Percentiles rank a stretch among this genome's conserved stretches.
phyloP scores from a whole-genome alignment of 192 early-diverging fungal species.

The Funneliformis mosseae region DNA sequence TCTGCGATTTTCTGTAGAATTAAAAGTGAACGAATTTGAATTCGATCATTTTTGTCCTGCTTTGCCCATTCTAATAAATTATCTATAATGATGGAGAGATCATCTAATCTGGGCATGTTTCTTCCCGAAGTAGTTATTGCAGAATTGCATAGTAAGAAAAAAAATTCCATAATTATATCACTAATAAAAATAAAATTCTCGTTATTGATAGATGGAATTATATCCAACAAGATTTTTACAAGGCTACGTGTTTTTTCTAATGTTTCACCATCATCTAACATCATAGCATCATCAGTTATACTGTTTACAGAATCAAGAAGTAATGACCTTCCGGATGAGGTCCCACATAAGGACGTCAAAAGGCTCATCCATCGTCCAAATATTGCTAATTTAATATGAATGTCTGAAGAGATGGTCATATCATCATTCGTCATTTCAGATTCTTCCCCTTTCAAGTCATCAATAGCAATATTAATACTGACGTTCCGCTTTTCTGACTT shows the following conservation, averaged over 20 bases:
- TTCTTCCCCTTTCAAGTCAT: background rate
- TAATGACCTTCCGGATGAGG: conserved; percentile 11
- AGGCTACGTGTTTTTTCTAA: background rate
- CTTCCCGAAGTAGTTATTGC: background rate
- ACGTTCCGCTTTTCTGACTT: background rate
- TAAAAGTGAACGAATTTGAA: conserved; percentile 15
- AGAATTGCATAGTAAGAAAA: conserved; percentile 26
- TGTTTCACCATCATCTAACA: background rate
- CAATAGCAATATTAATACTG: background rate
- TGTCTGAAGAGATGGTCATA: conserved; percentile 6
- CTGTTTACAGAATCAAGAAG: conserved; percentile 12
- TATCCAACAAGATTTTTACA: conserved; percentile 16
- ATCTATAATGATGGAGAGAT: conserved; percentile 17
- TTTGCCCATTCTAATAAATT: conserved; percentile 19
- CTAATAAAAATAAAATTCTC: background rate
- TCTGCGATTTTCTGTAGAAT: conserved; percentile 27
- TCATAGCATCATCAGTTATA: conserved; percentile 5
- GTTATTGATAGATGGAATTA: conserved; percentile 17
- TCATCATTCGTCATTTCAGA: background rate
- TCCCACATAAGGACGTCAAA: conserved; percentile 9
- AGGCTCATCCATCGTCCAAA: conserved; percentile 36
- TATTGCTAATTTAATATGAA: conserved; percentile 23
- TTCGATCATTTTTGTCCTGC: conserved; percentile 16
- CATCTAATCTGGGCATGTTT: conserved; percentile 11
- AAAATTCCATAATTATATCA: conserved; percentile 36